These are phyloP conservation scores for Podaxis sp. DNA, from an alignment of 768 basidiomycete species.

Conservation along the genomic window DNA sequence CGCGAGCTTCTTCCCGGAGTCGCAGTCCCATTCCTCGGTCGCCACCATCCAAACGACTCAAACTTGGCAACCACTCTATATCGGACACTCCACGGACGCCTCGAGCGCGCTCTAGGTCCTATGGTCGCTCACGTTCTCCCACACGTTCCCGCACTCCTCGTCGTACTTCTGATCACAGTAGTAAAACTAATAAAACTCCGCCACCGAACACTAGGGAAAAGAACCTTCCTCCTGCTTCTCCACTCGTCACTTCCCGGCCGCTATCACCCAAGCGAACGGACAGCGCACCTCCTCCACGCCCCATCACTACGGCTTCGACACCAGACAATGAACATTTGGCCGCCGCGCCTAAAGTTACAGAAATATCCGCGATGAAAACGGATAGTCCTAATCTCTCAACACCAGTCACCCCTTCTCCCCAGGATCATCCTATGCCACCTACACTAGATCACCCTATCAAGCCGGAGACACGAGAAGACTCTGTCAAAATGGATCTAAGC, in stretches of 20 bases:
- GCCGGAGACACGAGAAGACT: background rate
- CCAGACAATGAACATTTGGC: background rate
- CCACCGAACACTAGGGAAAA: slow-evolving; percentile 3
- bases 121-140: slow-evolving; percentile 14
- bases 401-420: background rate
- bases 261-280: slow-evolving; percentile 5
- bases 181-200: slow-evolving; percentile 6
- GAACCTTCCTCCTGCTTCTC: slow-evolving; percentile 1
- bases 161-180: background rate
- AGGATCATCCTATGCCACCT: background rate
- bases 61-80: slow-evolving; percentile 26
- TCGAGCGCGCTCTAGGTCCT: slow-evolving; percentile 13
- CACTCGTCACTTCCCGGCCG: background rate
- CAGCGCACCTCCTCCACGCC: background rate
- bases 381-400: background rate
- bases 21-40: slow-evolving; percentile 22
- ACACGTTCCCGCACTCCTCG: slow-evolving; percentile 14
- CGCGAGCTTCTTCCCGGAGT: slow-evolving; percentile 7
- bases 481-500: background rate
- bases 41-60: slow-evolving; percentile 22
- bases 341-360: background rate
- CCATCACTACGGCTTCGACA: background rate
- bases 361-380: background rate
- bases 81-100: slow-evolving; percentile 17
- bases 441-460: background rate